Base-by-base conservation (phyloP, 2,329 filamentous ascomycete species). In the Lecanicillium sp. region DNA sequence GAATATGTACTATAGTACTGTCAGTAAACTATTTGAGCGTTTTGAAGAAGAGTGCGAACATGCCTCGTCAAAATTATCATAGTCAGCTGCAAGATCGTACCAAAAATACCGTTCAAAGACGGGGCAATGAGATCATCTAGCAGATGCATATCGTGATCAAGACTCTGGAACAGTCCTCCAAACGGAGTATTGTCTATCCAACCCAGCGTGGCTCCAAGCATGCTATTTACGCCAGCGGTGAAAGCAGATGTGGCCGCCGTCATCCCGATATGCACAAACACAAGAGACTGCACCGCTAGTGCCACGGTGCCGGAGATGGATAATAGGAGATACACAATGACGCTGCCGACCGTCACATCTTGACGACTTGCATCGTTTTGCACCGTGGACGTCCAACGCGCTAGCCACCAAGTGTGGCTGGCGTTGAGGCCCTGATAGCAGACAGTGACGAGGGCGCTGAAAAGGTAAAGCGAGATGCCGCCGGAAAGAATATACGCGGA, bases 151-250 rank as follows among this genome's bases (percentile, higher is more conserved):
- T 44, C 42, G 6, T 13, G 30, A n/a, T 36, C 42, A 3, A 44
- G 17, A 4, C 18, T 25, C 14, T 44, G 42, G 17, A 40, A 19
- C 27, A 43, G 27, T 14, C 29, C 19, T 8, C 41, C 37, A 4
- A 43, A 25, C 4, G 37, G 28, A 20, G 37, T 43, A 5, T 29
- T 27, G n/a, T 43, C 41, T 13, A 43, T 43, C 41, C 41, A 43
- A 5, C 17, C 5, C 8, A 43, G 20, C 2, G 41, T 37, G 10
- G 41, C 41, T 8, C 29, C 17, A 3, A 43, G 33, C 14, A 43
- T 33, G 12, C 32, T 27, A 4, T 9, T n/a, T 3, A 43, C 29
- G 3, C 36, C 31, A 13, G 22, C 15, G 5, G 25, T 15, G 29
- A 43, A 43, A 8, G 40, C 36, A 12, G 41, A 36, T 13, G 32